phyloP scores from a whole-genome alignment of 148 eudicot genomes.

The Bassia scoparia region DNA sequence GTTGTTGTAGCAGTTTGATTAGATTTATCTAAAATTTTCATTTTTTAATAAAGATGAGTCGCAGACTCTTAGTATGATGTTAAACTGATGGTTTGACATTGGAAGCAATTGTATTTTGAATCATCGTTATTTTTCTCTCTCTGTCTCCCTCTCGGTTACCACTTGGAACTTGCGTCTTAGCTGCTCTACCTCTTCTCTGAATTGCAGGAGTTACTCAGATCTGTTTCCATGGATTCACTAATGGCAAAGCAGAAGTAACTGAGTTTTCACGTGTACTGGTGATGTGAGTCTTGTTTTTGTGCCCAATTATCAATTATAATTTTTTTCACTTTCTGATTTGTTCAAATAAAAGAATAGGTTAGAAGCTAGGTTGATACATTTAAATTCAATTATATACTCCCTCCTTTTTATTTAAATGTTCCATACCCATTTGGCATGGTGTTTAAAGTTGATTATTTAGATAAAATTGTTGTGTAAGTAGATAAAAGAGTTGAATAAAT shows the following conservation, averaged over 20 bases:
- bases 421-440: too few relatives aligned
- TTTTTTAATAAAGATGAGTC: too few relatives aligned
- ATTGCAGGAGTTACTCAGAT: slow-evolving; percentile 75
- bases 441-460: too few relatives aligned
- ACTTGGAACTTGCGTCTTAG: background rate
- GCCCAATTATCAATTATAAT: background rate
- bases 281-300: slow-evolving; percentile 63
- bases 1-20: too few relatives aligned
- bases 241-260: slow-evolving; percentile 74
- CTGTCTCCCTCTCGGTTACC: background rate
- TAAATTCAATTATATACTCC: too few relatives aligned
- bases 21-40: too few relatives aligned
- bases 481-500: too few relatives aligned
- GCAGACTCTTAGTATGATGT: background rate
- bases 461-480: too few relatives aligned
- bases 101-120: background rate
- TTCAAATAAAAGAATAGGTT: background rate
- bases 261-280: slow-evolving; percentile 85
- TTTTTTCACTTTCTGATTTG: background rate
- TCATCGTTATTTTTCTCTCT: background rate
- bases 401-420: too few relatives aligned
- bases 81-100: background rate
- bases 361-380: too few relatives aligned
- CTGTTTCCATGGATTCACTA: slow-evolving; percentile 69
- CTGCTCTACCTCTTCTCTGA: background rate